phyloP scores from a whole-genome alignment of 108 stramenopile species.

The Cyclostephanos invisitatus region DNA sequence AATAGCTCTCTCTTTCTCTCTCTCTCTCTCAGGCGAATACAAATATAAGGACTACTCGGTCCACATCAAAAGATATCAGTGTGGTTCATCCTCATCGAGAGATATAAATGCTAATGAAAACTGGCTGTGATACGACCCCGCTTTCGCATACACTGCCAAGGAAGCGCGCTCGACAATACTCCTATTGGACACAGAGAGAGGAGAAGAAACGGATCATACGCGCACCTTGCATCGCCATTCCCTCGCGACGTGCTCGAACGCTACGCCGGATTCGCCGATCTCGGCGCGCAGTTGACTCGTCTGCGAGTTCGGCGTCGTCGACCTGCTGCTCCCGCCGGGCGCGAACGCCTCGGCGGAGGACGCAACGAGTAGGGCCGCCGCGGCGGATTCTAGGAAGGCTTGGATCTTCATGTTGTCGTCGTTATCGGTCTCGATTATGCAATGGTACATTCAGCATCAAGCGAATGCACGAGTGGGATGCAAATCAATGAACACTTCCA shows the following conservation, averaged over 20 bases:
- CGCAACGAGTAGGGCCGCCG: constrained; percentile 4
- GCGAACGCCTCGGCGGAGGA: constrained; percentile 31
- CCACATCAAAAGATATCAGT: constrained; percentile 1
- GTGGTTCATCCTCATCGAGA: constrained; percentile 8
- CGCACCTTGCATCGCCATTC: constrained; percentile 86
- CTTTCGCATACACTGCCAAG: neutral
- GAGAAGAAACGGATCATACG: neutral
- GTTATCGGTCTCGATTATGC: neutral
- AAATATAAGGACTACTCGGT: neutral
- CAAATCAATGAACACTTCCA: no score
- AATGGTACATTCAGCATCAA: neutral
- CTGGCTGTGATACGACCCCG: neutral
- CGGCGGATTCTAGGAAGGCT: constrained; percentile 15
- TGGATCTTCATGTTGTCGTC: constrained; percentile 27
- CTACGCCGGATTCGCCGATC: constrained; percentile 55
- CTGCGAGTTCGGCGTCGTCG: neutral
- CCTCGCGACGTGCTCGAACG: constrained; percentile 73
- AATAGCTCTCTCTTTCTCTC: neutral
- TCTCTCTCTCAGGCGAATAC: constrained; percentile 8
- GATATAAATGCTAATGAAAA: no score
- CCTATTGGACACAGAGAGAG: neutral
- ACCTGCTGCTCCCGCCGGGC: neutral
- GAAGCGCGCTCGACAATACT: no score
- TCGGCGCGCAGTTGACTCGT: constrained; percentile 32
- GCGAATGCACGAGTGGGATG: neutral